These are phyloP conservation scores for Pogostemon cablin DNA, from an alignment of 257 asterid genomes.

Conservation along the genomic window DNA sequence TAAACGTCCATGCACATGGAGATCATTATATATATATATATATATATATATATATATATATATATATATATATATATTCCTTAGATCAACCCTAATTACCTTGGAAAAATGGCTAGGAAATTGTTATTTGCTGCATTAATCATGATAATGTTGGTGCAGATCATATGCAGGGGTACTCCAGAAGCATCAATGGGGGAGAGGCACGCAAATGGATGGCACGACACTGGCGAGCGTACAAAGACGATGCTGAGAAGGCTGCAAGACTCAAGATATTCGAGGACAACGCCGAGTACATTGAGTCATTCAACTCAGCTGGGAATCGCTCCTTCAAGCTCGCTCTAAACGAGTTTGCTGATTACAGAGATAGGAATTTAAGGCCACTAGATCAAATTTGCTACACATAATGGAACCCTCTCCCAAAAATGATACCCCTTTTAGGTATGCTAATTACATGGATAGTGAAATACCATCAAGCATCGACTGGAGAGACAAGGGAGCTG, in stretches of 20 bases:
- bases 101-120: background rate
- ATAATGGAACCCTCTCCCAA: constrained; percentile 25
- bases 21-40: too few relatives aligned
- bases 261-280: constrained; percentile 40
- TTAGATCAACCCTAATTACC: too few relatives aligned
- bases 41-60: too few relatives aligned
- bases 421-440: constrained; percentile 28
- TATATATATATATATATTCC: too few relatives aligned
- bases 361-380: constrained; percentile 32
- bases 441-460: constrained; percentile 28
- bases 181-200: background rate
- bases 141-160: constrained; percentile 5
- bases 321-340: constrained; percentile 21
- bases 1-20: too few relatives aligned
- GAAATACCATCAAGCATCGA: constrained; percentile 36
- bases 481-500: constrained; percentile 45
- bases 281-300: constrained; percentile 40
- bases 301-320: constrained; percentile 20
- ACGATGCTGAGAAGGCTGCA: constrained; percentile 35
- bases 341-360: constrained; percentile 42
- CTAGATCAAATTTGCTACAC: constrained; percentile 40
- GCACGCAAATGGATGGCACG: constrained; percentile 45
- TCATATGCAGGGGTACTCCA: constrained; percentile 14
- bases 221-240: constrained; percentile 36
- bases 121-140: constrained; percentile 22